Evolutionary conservation across 2,329 filamentous ascomycete genomes (phyloP).

Genomic region (Colletotrichum destructivum): DNA sequence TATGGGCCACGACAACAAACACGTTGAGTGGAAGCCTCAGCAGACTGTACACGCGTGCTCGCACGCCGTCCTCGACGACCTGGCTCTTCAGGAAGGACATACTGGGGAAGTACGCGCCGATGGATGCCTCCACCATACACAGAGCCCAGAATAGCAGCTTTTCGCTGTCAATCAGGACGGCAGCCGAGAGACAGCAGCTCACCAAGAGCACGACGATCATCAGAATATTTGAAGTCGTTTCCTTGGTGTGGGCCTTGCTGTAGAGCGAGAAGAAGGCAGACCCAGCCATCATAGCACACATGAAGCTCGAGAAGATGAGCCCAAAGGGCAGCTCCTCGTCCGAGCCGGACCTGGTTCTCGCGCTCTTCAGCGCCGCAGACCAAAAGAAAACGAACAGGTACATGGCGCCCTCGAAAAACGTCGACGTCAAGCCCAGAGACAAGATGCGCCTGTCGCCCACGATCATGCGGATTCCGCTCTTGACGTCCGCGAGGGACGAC

Average conservation of each 20-base stretch:
- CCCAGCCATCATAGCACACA: conserved; percentile 71
- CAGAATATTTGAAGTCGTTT: conserved; percentile 52
- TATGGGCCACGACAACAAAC: conserved; percentile 65
- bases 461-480: conserved; percentile 46
- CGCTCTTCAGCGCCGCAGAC: conserved; percentile 67
- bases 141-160: conserved; percentile 68
- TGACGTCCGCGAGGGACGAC: conserved; percentile 43
- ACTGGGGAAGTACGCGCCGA: conserved; percentile 71
- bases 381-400: conserved; percentile 77
- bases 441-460: conserved; percentile 63
- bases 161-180: conserved; percentile 60
- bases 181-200: conserved; percentile 56
- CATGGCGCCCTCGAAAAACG: conserved; percentile 73
- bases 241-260: conserved; percentile 49
- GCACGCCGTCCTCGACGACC: conserved; percentile 66
- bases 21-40: conserved; percentile 70
- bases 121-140: conserved; percentile 70
- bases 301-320: conserved; percentile 69
- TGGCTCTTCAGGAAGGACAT: conserved; percentile 69
- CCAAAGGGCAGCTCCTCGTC: conserved; percentile 58
- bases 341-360: conserved; percentile 49
- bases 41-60: conserved; percentile 70
- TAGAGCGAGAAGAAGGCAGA: conserved; percentile 61
- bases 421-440: conserved; percentile 66
- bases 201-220: conserved; percentile 52